Evolutionary conservation across 306 rosid species (phyloP).

Genomic region (Castanea crenata): DNA sequence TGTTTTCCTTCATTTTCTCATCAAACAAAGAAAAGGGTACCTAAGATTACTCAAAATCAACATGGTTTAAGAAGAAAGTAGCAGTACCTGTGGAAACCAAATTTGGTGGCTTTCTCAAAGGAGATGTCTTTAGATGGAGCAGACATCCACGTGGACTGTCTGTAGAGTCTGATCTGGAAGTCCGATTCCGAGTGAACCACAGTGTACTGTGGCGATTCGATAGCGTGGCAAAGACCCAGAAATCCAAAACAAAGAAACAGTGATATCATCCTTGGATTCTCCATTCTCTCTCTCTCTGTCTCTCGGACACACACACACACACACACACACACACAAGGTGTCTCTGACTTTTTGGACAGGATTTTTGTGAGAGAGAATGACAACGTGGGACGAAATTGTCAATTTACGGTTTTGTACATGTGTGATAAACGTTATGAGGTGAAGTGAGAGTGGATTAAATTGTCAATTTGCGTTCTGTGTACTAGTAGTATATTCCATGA

Average conservation of each 20-base stretch:
- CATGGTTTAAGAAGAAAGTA: not conserved
- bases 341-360: too few species aligned
- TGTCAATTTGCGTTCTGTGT: too few species aligned
- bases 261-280: constrained; percentile 1
- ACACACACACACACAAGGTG: not conserved
- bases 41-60: not conserved
- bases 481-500: too few species aligned
- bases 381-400: too few species aligned
- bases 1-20: not conserved
- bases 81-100: constrained; percentile 64
- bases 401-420: too few species aligned
- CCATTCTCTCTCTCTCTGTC: constrained; percentile 1
- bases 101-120: constrained; percentile 59
- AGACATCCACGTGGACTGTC: constrained; percentile 54
- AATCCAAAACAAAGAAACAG: not conserved
- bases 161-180: constrained; percentile 70
- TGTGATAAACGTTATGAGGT: too few species aligned
- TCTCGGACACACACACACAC: too few species aligned
- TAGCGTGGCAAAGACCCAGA: constrained; percentile 26
- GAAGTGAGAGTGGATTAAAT: too few species aligned
- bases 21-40: too few species aligned
- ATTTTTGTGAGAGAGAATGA: too few species aligned
- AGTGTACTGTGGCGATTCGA: constrained; percentile 56
- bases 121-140: constrained; percentile 45
- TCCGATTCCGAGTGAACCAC: constrained; percentile 63